These are phyloP conservation scores for Verticillium isaacii DNA, from an alignment of 2,329 filamentous ascomycete species.

Conservation along the genomic window DNA sequence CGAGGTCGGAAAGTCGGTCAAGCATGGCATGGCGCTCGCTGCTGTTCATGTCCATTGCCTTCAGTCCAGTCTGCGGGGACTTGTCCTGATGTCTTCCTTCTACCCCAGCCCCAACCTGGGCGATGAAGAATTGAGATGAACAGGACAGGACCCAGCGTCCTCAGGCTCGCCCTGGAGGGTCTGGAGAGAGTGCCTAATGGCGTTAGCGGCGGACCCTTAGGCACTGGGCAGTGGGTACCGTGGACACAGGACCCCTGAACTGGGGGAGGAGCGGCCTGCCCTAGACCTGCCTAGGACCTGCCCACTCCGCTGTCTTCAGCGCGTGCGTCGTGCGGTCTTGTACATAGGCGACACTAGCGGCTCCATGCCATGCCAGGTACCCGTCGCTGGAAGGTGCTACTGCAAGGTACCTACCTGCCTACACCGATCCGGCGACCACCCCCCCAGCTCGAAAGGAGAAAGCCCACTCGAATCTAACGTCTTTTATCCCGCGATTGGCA, in stretches of 20 bases:
- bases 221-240: neutral
- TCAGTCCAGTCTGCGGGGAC: too few relatives aligned
- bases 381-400: neutral
- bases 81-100: too few relatives aligned
- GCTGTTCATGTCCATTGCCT: neutral
- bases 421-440: neutral
- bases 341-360: neutral
- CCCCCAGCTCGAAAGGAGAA: neutral
- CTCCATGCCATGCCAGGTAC: conserved; percentile 1
- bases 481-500: neutral
- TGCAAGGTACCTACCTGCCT: neutral
- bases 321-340: too few relatives aligned
- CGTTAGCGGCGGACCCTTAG: neutral
- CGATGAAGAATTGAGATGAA: neutral
- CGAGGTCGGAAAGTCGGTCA: neutral
- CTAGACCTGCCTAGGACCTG: neutral
- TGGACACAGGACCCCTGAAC: neutral
- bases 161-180: neutral
- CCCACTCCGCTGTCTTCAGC: conserved; percentile 1
- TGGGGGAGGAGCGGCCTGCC: neutral
- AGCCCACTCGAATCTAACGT: neutral
- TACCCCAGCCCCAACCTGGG: neutral
- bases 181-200: neutral
- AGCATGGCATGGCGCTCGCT: neutral
- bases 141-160: neutral